phyloP scores from a whole-genome alignment of 352 stramenopile genomes.

The Phytophthora macrochlamydospora region DNA sequence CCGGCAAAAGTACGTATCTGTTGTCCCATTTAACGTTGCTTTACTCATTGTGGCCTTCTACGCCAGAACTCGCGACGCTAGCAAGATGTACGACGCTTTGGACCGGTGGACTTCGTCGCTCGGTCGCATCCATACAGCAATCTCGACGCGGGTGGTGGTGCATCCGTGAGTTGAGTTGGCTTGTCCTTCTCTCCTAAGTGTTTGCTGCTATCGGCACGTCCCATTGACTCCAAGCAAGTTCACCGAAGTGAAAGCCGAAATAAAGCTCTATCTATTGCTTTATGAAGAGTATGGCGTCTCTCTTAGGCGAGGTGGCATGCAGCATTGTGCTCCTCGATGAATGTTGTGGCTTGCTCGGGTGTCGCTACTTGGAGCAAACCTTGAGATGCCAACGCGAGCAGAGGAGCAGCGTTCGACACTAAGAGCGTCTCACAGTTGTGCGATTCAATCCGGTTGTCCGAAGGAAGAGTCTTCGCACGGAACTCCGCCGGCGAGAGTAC shows the following conservation, averaged over 20 bases:
- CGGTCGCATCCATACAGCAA: slow-evolving; percentile 51
- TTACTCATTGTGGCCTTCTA: slow-evolving; percentile 1
- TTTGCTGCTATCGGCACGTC: background rate
- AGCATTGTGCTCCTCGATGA: slow-evolving; percentile 34
- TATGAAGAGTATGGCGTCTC: slow-evolving; percentile 2
- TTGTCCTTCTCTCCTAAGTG: too few relatives aligned
- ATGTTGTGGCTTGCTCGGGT: slow-evolving; percentile 19
- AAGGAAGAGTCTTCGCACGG: slow-evolving; percentile 5
- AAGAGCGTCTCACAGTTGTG: slow-evolving; percentile 38
- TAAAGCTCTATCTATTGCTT: slow-evolving; percentile 45
- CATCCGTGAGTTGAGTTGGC: slow-evolving; percentile 22
- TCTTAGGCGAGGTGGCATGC: slow-evolving; percentile 21
- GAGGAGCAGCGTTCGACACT: slow-evolving; percentile 22
- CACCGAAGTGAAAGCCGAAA: slow-evolving; percentile 18
- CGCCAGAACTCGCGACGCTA: slow-evolving; percentile 51
- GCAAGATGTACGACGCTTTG: slow-evolving; percentile 76
- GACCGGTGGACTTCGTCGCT: slow-evolving; percentile 66
- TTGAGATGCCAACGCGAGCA: slow-evolving; percentile 22
- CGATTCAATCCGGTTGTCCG: slow-evolving; percentile 16
- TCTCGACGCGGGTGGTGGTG: slow-evolving; percentile 41
- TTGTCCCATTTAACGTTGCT: background rate
- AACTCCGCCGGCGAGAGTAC: slow-evolving; percentile 22
- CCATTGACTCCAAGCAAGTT: slow-evolving; percentile 19
- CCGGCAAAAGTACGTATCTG: slow-evolving; percentile 42
- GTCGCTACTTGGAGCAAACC: slow-evolving; percentile 28